Evolutionary conservation across 306 rosid genomes (phyloP), one percentile per base, ranked within the genome.

Genomic region (Pueraria montana): DNA sequence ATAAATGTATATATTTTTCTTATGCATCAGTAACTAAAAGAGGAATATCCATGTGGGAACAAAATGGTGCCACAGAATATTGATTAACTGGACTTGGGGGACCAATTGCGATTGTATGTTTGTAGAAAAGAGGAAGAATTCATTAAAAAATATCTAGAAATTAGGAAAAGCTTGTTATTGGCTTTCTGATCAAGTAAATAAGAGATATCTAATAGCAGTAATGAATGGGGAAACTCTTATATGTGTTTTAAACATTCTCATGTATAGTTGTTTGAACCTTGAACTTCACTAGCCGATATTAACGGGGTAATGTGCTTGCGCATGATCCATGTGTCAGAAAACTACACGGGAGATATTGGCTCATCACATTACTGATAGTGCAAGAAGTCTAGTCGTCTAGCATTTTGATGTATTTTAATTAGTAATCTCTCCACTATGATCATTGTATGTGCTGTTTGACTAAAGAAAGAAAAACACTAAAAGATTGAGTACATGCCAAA

Each of bases 331-430:
- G 53, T 61, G 68, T 66, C 34, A 50, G 14, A 56, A 56, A 20
- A 78, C 18, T 58, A 18, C 30, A 81, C 6, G 21, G 23, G 43
- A 16, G 70, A 30, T 78, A 21, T 66, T 32, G 87, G 49, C 56
- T 52, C 46, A 8, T 62, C 21, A 75, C 72, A 71, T 34, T 53
- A 55, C 34, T 34, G 8, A 63, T 61, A 79, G 86, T 86, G 93
- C 78, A 61, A 82, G 76, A 80, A 52, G 30, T 77, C 59, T 76
- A 76, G 32, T 42, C 77, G 45, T 68, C 53, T 77, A 72, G 18
- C 84, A 80, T 43, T 81, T 74, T 77, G 45, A 48, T 83, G 48
- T 84, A 83, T 67, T 84, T 72, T 79, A 82, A 75, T 85, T 24
- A 79, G 26, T 8, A 78, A 48, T 62, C 30, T 76, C 71, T 67